phyloP scores from a whole-genome alignment of 1,284 basidiomycete species.

The Gomphus bonarii region DNA sequence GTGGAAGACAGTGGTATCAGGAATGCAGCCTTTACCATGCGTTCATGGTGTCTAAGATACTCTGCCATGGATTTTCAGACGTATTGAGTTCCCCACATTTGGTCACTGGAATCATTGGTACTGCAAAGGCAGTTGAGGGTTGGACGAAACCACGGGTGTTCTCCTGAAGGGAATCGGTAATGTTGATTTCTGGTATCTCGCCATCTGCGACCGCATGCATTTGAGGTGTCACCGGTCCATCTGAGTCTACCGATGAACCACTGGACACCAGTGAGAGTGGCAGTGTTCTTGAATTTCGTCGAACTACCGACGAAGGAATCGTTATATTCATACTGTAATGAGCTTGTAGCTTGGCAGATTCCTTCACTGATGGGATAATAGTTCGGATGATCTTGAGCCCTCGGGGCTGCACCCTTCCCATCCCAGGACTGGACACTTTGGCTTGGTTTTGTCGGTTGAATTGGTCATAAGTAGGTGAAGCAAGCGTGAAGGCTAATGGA shows the following conservation, averaged over 20 bases:
- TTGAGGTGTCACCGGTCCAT: conserved; percentile 2
- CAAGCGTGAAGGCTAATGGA: neutral
- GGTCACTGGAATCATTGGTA: neutral
- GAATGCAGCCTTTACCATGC: neutral
- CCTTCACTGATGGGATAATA: neutral
- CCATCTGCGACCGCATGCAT: conserved; percentile 8
- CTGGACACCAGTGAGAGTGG: neutral
- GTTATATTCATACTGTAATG: neutral
- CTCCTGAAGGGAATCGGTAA: neutral
- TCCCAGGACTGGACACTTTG: neutral
- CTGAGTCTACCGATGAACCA: neutral
- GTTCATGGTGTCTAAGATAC: neutral
- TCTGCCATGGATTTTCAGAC: neutral
- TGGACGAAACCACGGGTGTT: neutral
- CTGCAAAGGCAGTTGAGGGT: neutral
- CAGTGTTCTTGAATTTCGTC: neutral
- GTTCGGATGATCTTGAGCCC: neutral
- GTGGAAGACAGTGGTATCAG: neutral
- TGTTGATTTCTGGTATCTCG: neutral
- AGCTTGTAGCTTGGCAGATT: neutral
- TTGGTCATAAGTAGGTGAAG: neutral
- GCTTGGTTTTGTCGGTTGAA: neutral
- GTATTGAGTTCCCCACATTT: too few species aligned
- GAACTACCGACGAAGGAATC: neutral
- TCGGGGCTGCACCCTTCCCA: neutral